Evolutionary conservation across 345 rosid genomes (phyloP).

Genomic region (Passiflora organensis): DNA sequence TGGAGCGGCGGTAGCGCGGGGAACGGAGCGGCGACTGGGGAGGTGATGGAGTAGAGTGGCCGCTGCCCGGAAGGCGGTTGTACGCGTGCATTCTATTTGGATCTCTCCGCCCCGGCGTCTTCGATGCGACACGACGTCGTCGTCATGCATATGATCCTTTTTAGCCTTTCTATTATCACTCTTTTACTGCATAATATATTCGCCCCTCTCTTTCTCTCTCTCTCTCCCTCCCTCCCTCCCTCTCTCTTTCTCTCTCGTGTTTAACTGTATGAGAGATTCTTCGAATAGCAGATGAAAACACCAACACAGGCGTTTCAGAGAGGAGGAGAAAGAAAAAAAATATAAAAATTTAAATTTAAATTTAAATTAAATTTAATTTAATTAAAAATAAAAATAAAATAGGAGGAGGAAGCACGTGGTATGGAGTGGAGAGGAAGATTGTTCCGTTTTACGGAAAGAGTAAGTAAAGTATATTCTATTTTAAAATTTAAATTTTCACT

Average conservation of each 20-base stretch:
- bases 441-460: no score
- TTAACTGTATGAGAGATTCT: no score
- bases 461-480: no score
- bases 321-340: background rate
- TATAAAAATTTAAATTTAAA: background rate
- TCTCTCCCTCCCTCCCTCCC: background rate
- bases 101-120: no score
- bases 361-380: background rate
- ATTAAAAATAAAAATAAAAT: background rate
- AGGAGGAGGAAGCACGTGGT: background rate
- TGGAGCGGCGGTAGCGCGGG: constrained; percentile 72
- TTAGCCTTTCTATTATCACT: no score
- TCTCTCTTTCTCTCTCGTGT: constrained; percentile 1
- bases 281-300: background rate
- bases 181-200: no score
- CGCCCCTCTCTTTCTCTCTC: constrained; percentile 2
- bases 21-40: constrained; percentile 92
- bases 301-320: background rate
- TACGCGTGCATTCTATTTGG: constrained; percentile 51
- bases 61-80: constrained; percentile 78
- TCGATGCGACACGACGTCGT: no score
- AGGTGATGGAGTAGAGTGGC: constrained; percentile 93
- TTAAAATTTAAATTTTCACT: no score
- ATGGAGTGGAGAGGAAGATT: no score
- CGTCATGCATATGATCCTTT: no score